These are phyloP conservation scores for Fusarium palustre DNA, from an alignment of 2,329 filamentous ascomycete species.

Conservation along the genomic window DNA sequence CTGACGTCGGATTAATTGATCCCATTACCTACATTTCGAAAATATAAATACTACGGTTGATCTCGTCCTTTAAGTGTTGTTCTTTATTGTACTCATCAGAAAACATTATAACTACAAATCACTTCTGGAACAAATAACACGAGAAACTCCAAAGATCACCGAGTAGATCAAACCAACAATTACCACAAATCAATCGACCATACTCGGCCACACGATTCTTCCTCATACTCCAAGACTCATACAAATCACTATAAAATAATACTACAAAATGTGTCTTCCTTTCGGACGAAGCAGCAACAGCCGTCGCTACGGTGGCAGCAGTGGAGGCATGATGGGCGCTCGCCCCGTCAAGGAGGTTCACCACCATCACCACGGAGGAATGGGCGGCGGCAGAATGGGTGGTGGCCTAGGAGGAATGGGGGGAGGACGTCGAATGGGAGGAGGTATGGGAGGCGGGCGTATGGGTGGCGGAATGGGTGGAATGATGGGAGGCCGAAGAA, in stretches of 20 bases:
- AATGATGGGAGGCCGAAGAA: slow-evolving; percentile 7
- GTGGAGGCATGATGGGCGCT: slow-evolving; percentile 19
- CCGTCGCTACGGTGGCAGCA: not conserved
- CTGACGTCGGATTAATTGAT: not conserved
- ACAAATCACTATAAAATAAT: not conserved
- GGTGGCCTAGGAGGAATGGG: slow-evolving; percentile 1
- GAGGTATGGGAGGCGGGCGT: slow-evolving; percentile 16
- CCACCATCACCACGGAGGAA: slow-evolving; percentile 22
- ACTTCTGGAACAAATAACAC: not conserved
- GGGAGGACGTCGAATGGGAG: slow-evolving; percentile 16
- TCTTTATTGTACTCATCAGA: not conserved
- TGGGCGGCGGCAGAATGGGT: slow-evolving; percentile 1
- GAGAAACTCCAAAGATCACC: not conserved
- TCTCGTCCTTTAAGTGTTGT: fast-evolving
- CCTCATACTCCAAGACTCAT: not conserved
- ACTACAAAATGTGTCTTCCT: slow-evolving; percentile 21
- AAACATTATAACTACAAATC: not conserved
- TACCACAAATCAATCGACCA: not conserved
- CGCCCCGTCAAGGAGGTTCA: slow-evolving; percentile 21
- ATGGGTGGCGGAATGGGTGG: slow-evolving; percentile 22
- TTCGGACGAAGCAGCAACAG: slow-evolving; percentile 9
- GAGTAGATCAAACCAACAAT: not conserved
- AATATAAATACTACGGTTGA: slow-evolving; percentile 5
- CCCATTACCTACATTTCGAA: not conserved
- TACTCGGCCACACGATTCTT: not conserved